Evolutionary conservation across 345 rosid genomes (phyloP), one percentile per base, ranked within the genome.

Genomic region (Excoecaria cochinchinensis): DNA sequence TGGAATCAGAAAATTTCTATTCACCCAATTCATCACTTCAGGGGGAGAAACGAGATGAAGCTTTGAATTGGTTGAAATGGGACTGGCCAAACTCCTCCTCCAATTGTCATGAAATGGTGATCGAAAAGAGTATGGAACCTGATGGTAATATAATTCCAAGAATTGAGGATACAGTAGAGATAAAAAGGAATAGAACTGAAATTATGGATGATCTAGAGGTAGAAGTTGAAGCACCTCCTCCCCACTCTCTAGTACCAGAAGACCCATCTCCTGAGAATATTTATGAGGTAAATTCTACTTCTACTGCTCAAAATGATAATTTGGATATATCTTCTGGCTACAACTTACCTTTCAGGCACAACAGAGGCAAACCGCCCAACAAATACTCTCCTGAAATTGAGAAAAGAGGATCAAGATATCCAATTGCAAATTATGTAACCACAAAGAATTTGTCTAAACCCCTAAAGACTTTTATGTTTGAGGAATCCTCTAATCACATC

Each of bases 141-240:
- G 12, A n/a, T 3, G 19, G 2, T 25, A 0, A n/a, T n/a, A n/a
- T n/a, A n/a, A n/a, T n/a, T n/a, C n/a, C n/a, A n/a, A n/a, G n/a
- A n/a, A n/a, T n/a, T n/a, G n/a, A n/a, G 0, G 4, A 0, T 15
- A 5, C 7, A 3, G 3, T 1, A 24, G 2, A 48, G 24, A 8
- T 6, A 12, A 16, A 7, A 42, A 42, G 46, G 19, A 52, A 10
- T 5, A 17, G 4, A 8, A 44, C 6, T 0, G 1, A 4, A 2
- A 25, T 0, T 22, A 8, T 9, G 7, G 14, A 15, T 48, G 57
- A 0, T 14, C 3, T 3, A 24, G 13, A 24, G 25, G 3, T 24
- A 12, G 13, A 3, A 3, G 2, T 4, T 69, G 7, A 52, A 69
- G 8, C 8, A 51, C 0, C 24, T 56, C 7, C 12, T 67, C 21